phyloP scores from a whole-genome alignment of 371 early-diverging fungal species.

The Mortierella sp. region DNA sequence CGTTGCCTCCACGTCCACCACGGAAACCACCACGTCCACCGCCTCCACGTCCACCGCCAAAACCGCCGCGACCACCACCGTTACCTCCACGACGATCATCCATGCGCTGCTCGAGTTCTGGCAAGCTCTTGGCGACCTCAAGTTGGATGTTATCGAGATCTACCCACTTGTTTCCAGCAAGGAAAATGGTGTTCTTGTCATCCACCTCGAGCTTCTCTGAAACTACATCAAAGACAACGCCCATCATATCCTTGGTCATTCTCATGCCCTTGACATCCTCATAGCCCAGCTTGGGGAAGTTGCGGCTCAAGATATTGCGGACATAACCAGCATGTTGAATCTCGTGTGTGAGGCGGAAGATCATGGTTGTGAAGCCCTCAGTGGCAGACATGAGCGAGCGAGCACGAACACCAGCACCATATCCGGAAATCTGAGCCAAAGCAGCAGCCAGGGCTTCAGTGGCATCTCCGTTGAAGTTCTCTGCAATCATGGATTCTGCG shows the following conservation, averaged over 20 bases:
- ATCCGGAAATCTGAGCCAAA: slow-evolving; percentile 89
- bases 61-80: slow-evolving; percentile 58
- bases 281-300: slow-evolving; percentile 75
- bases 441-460: slow-evolving; percentile 84
- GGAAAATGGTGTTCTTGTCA: slow-evolving; percentile 54
- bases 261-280: slow-evolving; percentile 82
- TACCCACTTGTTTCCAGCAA: slow-evolving; percentile 73
- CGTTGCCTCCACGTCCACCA: slow-evolving; percentile 19
- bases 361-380: slow-evolving; percentile 82
- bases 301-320: slow-evolving; percentile 78
- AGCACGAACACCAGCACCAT: slow-evolving; percentile 82
- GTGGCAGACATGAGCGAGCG: slow-evolving; percentile 87
- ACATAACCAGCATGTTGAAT: slow-evolving; percentile 87
- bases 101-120: slow-evolving; percentile 79
- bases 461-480: slow-evolving; percentile 64
- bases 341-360: slow-evolving; percentile 69
- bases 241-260: slow-evolving; percentile 83
- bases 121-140: slow-evolving; percentile 77
- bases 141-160: slow-evolving; percentile 71
- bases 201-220: slow-evolving; percentile 74
- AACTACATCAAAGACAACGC: slow-evolving; percentile 87
- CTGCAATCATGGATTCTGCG: slow-evolving; percentile 78
- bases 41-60: slow-evolving; percentile 56
- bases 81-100: slow-evolving; percentile 60
- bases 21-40: slow-evolving; percentile 17